Base-by-base conservation (phyloP, 495 filamentous ascomycete genomes). In the Daldinia bambusicola region DNA sequence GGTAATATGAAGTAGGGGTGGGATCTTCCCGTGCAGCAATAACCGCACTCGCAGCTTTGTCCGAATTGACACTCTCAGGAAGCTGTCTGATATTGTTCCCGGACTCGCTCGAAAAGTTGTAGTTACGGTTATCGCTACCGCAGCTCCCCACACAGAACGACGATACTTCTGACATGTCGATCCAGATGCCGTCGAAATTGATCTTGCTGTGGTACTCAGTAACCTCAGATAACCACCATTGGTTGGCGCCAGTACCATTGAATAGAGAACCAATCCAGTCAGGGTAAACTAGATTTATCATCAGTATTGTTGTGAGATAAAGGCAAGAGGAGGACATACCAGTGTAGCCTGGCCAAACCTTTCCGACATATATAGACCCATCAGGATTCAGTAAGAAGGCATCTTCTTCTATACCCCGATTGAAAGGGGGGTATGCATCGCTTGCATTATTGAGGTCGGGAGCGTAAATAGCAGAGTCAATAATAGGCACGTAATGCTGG, bases 301-400 rank as follows among this genome's bases (percentile, higher is more conserved):
- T 32, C 7, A 87, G 85, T 30, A 80, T 76, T 3, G 82, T 79
- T 51, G 85, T 76, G 74, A 88, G 84, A 86, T 14, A 16, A 36
- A 61, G 18, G 1, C 6, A 14, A 8, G 8, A 6, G 30, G 26
- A 55, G 48, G 20, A 43, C 38, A 61, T 72, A 81, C 80, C 79
- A 4, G 92, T 91, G 45, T 88, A 87, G 45, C 94, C 94, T n/a
- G 93, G 93, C 94, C 94, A 97, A 14, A 97, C 93, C 12, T 88
- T 89, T 12, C 91, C 93, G 63, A 89, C 80, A 72, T 93, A 95
- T 14, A 92, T 75, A n/a, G 85, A 86, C 2, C 89, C 90, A 55
- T 95, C 88, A 2, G 86, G 81, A 56, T 87, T 86, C 43, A 88
- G 82, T n/a, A 97, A 77, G 77, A 95, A 94, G 16, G 89, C 80